Base-by-base conservation (phyloP, 139 green algal genomes). In the Cymbomonas tetramitiformis region DNA sequence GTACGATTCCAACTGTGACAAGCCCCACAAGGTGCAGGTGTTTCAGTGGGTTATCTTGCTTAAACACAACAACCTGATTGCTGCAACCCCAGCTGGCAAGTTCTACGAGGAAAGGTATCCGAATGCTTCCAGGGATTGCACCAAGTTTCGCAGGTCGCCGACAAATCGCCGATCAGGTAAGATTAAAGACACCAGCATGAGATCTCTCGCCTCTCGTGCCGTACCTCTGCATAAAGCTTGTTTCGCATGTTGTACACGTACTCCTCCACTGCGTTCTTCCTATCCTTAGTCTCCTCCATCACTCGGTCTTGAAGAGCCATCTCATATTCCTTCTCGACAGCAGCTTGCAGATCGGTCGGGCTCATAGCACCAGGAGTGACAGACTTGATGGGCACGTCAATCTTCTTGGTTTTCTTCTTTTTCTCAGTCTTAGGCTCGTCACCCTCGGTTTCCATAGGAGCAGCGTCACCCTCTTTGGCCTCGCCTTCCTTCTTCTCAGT, bases 251-350 rank as follows among this genome's bases (percentile, higher is more conserved):
- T 58, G 61, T 95, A 94, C 34, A 98, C 75, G 71, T 97, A 96
- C 5, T 57, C 71, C 79, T 98, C 91, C 38, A 98, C 54, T 9
- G 76, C 84, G 65, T 98, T 98, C 80, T 95, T 96, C 38, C 64
- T 65, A 62, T 95, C 88, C 40, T 88, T 88, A 28, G 90, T 98
- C 70, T 94, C 88, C 68, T 94, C 86, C 73, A 91, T 86, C 40
- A 94, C 65, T 51, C 70, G 75, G 69, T 94, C 81, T 54, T 79
- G 58, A 24, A 87, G 60, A 28, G 64, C 65, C 74, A 88, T 82
- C 51, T 82, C 67, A 36, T 56, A 72, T 63, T 90, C 82, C 46
- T 64, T 43, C 65, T 86, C 75, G 15, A 71, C 66, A 18, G 73
- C 57, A 26, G 41, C 38, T 62, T 81, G 33, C 10, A 79, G 60